phyloP scores from a whole-genome alignment of 1,139 yeast species.

The Geotrichum klebahnii region DNA sequence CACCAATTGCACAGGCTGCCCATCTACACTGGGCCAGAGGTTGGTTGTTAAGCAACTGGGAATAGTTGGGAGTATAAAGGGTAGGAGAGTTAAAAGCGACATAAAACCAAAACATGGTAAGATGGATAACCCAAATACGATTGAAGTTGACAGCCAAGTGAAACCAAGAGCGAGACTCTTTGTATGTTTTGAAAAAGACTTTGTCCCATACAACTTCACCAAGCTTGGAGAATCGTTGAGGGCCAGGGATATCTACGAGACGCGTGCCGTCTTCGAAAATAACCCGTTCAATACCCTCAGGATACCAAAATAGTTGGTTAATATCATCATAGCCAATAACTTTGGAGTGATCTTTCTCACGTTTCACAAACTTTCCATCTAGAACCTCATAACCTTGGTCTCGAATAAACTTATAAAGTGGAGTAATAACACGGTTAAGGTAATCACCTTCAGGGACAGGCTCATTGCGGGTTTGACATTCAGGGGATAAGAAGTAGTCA shows the following conservation, averaged over 20 bases:
- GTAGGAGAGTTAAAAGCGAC: slow-evolving; percentile 90
- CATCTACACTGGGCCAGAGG: slow-evolving; percentile 86
- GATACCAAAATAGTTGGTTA: slow-evolving; percentile 98
- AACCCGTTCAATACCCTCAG: slow-evolving; percentile 95
- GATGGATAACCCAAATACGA: slow-evolving; percentile 96
- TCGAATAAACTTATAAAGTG: slow-evolving; percentile 83
- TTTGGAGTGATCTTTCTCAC: slow-evolving; percentile 93
- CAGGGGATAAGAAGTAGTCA: slow-evolving; percentile 82
- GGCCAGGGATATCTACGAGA: slow-evolving; percentile 82
- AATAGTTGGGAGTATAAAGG: slow-evolving; percentile 78
- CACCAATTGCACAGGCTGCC: slow-evolving; percentile 92
- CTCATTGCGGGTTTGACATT: slow-evolving; percentile 79
- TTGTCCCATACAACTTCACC: slow-evolving; percentile 92
- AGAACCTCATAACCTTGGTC: slow-evolving; percentile 92
- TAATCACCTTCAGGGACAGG: slow-evolving; percentile 90
- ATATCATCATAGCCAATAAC: slow-evolving; percentile 97
- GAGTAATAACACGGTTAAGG: slow-evolving; percentile 86
- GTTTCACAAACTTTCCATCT: slow-evolving; percentile 93
- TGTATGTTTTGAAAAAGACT: slow-evolving; percentile 93
- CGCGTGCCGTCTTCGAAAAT: slow-evolving; percentile 87
- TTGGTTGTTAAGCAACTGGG: slow-evolving; percentile 74
- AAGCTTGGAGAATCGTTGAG: slow-evolving; percentile 80
- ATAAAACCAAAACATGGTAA: slow-evolving; percentile 89
- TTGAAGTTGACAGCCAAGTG: slow-evolving; percentile 92
- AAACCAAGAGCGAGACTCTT: slow-evolving; percentile 97